Evolutionary conservation across 2,329 filamentous ascomycete species (phyloP).

Genomic region (Torrubiellomyces zombiae): DNA sequence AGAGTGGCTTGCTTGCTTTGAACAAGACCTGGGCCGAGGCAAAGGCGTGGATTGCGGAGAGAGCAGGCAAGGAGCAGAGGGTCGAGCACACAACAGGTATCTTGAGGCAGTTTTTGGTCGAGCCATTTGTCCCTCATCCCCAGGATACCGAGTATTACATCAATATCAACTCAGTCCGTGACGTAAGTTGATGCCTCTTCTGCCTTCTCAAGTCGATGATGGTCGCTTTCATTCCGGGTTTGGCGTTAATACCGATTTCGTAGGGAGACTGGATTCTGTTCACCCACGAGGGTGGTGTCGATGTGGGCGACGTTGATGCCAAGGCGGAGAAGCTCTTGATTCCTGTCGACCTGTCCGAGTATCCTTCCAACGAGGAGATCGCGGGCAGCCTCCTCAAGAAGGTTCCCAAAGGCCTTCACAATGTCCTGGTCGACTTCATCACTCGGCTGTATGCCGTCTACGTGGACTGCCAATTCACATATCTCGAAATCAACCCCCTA

Average conservation of each 20-base stretch:
- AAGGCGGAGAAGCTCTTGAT: conserved; percentile 99
- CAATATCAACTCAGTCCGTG: conserved; percentile 99
- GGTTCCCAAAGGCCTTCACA: conserved; percentile 89
- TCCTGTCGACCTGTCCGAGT: conserved; percentile 85
- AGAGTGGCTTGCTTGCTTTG: conserved; percentile 88
- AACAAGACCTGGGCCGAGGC: conserved; percentile 97
- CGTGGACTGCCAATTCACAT: conserved; percentile 99
- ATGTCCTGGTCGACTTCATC: conserved; percentile 98
- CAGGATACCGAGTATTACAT: conserved; percentile 98
- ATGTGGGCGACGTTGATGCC: conserved; percentile 95
- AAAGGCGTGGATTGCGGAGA: conserved; percentile 81
- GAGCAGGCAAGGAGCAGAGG: conserved; percentile 80
- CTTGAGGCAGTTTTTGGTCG: conserved; percentile 89
- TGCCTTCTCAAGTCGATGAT: no score
- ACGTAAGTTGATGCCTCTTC: conserved; percentile 61
- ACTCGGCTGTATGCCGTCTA: conserved; percentile 96
- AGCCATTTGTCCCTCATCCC: conserved; percentile 95
- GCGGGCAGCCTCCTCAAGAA: conserved; percentile 74
- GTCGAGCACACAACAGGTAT: conserved; percentile 84
- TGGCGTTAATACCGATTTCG: no score
- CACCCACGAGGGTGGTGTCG: conserved; percentile 98
- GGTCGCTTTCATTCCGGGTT: no score
- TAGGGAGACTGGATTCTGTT: conserved; percentile 99
- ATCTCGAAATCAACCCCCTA: conserved; percentile 98
- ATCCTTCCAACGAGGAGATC: conserved; percentile 91